Base-by-base conservation (phyloP, 441 rosid species). In the Gossypium trilobum region DNA sequence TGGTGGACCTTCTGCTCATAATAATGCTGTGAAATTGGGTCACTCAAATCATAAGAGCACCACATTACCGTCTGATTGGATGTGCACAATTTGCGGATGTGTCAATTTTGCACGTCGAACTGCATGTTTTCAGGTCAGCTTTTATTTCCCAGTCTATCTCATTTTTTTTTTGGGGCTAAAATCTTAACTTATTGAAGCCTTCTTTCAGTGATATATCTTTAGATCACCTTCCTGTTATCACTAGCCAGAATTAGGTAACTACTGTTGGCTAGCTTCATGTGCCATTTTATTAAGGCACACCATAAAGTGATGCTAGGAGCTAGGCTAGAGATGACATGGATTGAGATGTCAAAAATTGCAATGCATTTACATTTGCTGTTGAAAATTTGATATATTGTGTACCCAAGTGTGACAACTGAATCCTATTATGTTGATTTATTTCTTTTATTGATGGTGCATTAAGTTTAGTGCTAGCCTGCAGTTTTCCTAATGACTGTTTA, bases 41-140 rank as follows among this genome's bases (percentile, higher is more conserved):
- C 87, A 85, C 73, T 66, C 78, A 73, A 84, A 78, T 76, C 87
- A 85, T 67, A 85, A 85, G 77, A 80, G 86, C 81, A 80, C 85
- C 63, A 80, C 85, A 39, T 77, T 90, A 68, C 91, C 91, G 31
- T 87, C 93, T 80, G 97, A 94, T 81, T 94, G 97, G 99, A 88
- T 92, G 85, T 94, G 99, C 84, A 86, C 79, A 36, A 88, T 90
- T 68, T 94, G 99, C 81, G 88, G 87, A 31, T 94, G 97, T 76
- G 86, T 94, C 79, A 94, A 94, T 82, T 94, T 92, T 83, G 97
- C 97, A 14, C 84, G 97, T 72, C 85, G 99, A 58, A 94, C 91
- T 17, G 89, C 94, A 61, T 94, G 99, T 84, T 94, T 94, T 85
- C 99, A 94, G 99, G 99, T 92, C 80, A 56, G 79, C 71, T 68